Percentiles rank a stretch among this genome's conserved stretches.
Evolutionary conservation across 331 rosid species (phyloP).

Genomic region (Acacia pycnantha): DNA sequence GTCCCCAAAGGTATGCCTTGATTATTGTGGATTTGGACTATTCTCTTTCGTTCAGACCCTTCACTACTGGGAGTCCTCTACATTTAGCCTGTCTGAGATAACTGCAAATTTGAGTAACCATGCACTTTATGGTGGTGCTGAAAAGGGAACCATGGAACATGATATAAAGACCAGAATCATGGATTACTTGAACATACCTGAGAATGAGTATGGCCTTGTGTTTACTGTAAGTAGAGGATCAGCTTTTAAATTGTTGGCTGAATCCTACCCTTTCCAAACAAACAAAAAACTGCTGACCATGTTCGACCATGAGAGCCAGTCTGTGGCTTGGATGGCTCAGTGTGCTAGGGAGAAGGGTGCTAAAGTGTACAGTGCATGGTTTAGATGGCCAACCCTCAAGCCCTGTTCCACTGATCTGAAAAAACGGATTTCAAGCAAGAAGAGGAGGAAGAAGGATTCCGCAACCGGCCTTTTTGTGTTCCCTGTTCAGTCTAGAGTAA

Average conservation of each 20-base stretch:
- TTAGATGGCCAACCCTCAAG: slow-evolving; percentile 95
- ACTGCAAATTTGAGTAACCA: slow-evolving; percentile 95
- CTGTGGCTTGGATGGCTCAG: slow-evolving; percentile 95
- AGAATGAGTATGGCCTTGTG: slow-evolving; percentile 91
- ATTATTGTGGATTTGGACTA: slow-evolving; percentile 97
- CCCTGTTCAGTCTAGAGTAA: slow-evolving; percentile 96
- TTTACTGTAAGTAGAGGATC: slow-evolving; percentile 97
- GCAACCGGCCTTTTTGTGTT: slow-evolving; percentile 90
- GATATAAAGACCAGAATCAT: slow-evolving; percentile 80
- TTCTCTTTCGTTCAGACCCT: slow-evolving; percentile 88
- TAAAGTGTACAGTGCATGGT: slow-evolving; percentile 87
- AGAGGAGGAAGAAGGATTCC: slow-evolving; percentile 87
- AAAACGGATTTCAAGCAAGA: slow-evolving; percentile 83
- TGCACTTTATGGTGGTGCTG: slow-evolving; percentile 95
- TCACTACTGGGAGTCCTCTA: slow-evolving; percentile 94
- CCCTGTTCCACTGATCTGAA: slow-evolving; percentile 94
- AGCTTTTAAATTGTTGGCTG: slow-evolving; percentile 81
- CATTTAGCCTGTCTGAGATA: slow-evolving; percentile 94
- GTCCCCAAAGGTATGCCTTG: slow-evolving; percentile 96
- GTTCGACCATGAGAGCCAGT: slow-evolving; percentile 96
- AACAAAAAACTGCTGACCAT: slow-evolving; percentile 88
- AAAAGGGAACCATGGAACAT: slow-evolving; percentile 87
- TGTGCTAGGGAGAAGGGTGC: slow-evolving; percentile 92
- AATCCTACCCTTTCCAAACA: slow-evolving; percentile 89
- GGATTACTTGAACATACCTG: slow-evolving; percentile 96